Base-by-base conservation (phyloP, 2,329 filamentous ascomycete species). In the Cylindrodendrum hubeiense region DNA sequence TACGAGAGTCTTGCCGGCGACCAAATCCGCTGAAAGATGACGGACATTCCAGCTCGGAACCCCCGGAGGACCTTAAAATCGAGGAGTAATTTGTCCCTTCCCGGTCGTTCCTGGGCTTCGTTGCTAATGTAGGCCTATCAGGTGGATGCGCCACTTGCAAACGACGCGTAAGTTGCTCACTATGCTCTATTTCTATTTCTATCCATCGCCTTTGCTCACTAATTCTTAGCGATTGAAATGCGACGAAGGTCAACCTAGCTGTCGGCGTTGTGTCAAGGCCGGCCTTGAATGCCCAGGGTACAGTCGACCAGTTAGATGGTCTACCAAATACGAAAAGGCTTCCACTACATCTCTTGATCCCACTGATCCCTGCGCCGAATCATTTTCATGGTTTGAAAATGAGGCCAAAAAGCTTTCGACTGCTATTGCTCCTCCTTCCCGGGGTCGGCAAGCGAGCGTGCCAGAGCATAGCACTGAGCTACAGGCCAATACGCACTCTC, bases 241-340 rank as follows among this genome's bases (percentile, higher is more conserved):
- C 4, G 70, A 72, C 30, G 70, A 72, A 30, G 7, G 33, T 8
- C 28, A 64, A 7, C 70, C 70, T 1, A 50, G 30, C 9, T 72
- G 70, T 26, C 13, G 21, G 0, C 68, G 70, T 7, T 72, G 70
- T 13, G 17, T 54, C 12, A 72, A 67, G 8, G 46, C 58, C 13
- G 58, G 68, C 2, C 37, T 66, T 0, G 26, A 51, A 4, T 72
- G 70, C 19, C 67, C 69, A 0, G 67, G 67, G 1, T 72, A 72
- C 3, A 53, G 59, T 13, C 61, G 60, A 2, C 66, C 67, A 1
- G 46, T 71, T 8, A 71, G 67, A 43, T 71, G 68, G 69, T 71
- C 68, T 1, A 71, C 67, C 0, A 71, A 71, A 17, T 71, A 71
- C 2, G 68, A 71, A n/a, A 62, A 52, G 22, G 17, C 47, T 5